Base-by-base conservation (phyloP, 1,284 basidiomycete genomes). In the Heterobasidion annosum region DNA sequence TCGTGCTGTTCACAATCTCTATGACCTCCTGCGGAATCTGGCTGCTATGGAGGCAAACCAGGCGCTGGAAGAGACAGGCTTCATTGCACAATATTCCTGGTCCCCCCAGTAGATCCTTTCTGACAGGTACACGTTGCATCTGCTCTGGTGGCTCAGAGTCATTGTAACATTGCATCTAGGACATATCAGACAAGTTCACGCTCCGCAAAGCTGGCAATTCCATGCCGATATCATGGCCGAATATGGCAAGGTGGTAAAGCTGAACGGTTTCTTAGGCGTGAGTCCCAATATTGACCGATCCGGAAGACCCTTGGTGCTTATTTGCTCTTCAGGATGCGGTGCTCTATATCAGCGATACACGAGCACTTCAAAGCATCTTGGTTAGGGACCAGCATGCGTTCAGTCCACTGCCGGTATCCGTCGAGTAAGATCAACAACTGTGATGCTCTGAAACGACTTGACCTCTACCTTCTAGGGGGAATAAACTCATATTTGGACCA, bases 301-400 rank as follows among this genome's bases (percentile, higher is more conserved):
- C 19, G n/a, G 1, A 12, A 4, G 48, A 6, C 10, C 10, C 6
- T 8, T 5, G 12, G 33, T 2, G 46, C 13, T n/a, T 1, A 8
- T 19, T 25, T 19, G n/a, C 3, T 34, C 18, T 12, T 8, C 35
- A 65, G 64, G 52, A 53, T n/a, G 57, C 56, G 4, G 51, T 61
- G n/a, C 54, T 67, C 10, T 54, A 56, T 18, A 57, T 65, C n/a
- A 56, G 55, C 32, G 66, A 68, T 34, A 59, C 65, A 1, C 56
- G 55, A 32, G 67, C 67, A 0, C 53, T 69, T 50, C 62, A 67
- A 40, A 57, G 58, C 34, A 62, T 71, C 8, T 46, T 70, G 34
- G 57, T 68, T 32, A 70, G 68, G 53, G 69, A 70, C 10, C 63
- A 65, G 48, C 57, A 65, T 18, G 53, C 62, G 34, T 70, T 65